Evolutionary conservation across 768 basidiomycete species (phyloP).

Genomic region (Artomyces pyxidatus): DNA sequence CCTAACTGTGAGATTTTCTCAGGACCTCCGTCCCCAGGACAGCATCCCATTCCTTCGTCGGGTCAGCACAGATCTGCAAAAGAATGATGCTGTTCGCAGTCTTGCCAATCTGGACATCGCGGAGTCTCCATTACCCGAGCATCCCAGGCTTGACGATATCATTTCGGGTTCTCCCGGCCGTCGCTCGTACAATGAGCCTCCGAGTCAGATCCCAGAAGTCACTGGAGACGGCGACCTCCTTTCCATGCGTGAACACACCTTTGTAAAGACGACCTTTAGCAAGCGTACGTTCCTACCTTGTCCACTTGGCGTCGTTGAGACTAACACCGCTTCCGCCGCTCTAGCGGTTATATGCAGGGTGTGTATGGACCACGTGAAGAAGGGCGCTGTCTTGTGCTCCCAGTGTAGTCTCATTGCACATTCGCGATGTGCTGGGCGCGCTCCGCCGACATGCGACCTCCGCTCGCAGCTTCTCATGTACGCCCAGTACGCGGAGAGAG

Average conservation of each 20-base stretch:
- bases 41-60: slow-evolving; percentile 93
- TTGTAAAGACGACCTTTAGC: slow-evolving; percentile 88
- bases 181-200: slow-evolving; percentile 1
- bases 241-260: slow-evolving; percentile 65
- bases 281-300: slow-evolving; percentile 54
- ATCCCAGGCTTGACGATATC: slow-evolving; percentile 10
- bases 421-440: slow-evolving; percentile 61
- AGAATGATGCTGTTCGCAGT: slow-evolving; percentile 54
- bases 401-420: slow-evolving; percentile 89
- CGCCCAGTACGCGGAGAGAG: slow-evolving; percentile 69
- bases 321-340: not conserved
- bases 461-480: slow-evolving; percentile 73
- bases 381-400: slow-evolving; percentile 79
- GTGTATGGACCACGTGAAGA: slow-evolving; percentile 73
- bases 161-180: slow-evolving; percentile 12
- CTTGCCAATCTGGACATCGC: slow-evolving; percentile 37
- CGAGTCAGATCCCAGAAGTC: slow-evolving; percentile 21
- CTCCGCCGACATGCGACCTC: slow-evolving; percentile 75
- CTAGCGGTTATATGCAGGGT: slow-evolving; percentile 83
- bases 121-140: slow-evolving; percentile 25
- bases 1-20: not conserved
- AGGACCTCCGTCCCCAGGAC: slow-evolving; percentile 87
- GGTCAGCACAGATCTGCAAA: slow-evolving; percentile 79
- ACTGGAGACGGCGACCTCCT: slow-evolving; percentile 35
- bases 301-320: slow-evolving; percentile 1